These are phyloP conservation scores for Hanseniaspora thailandica DNA, from an alignment of 805 yeast genomes.

Conservation along the genomic window DNA sequence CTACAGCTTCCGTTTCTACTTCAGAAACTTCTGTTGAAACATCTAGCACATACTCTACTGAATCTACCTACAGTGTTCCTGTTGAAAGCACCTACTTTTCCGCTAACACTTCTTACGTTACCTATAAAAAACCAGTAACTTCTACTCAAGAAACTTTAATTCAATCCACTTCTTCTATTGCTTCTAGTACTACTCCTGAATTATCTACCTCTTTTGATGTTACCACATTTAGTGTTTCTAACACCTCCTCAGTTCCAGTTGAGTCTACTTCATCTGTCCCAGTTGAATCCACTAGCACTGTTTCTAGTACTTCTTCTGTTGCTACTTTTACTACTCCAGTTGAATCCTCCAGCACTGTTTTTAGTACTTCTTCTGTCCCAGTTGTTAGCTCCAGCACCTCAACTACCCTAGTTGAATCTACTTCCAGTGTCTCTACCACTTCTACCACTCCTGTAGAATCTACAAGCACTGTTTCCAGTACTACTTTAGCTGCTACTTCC, in stretches of 20 bases:
- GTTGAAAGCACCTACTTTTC: not conserved
- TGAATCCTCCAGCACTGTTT: constrained; percentile 4
- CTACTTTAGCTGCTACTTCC: no score
- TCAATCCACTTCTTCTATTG: constrained; percentile 14
- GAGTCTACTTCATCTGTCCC: constrained; percentile 10
- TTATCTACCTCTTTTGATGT: not conserved
- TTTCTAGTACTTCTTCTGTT: not conserved
- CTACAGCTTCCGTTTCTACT: constrained; percentile 7
- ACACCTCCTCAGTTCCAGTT: no score
- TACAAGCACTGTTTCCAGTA: not conserved
- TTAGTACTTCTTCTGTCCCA: constrained; percentile 2
- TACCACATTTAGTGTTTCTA: no score
- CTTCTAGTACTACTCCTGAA: not conserved
- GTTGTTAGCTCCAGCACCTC: not conserved
- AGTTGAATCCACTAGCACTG: no score
- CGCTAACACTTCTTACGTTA: constrained; percentile 1
- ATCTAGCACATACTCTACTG: constrained; percentile 5
- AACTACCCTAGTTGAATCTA: constrained; percentile 6
- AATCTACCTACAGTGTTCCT: constrained; percentile 7
- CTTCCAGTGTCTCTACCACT: constrained; percentile 14
- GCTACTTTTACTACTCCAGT: constrained; percentile 8
- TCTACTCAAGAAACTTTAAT: not conserved
- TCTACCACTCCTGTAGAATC: not conserved
- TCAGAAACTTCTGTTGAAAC: constrained; percentile 3
- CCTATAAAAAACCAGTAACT: no score